Evolutionary conservation across 768 basidiomycete genomes (phyloP).

Genomic region (Rhodotorula paludigena): DNA sequence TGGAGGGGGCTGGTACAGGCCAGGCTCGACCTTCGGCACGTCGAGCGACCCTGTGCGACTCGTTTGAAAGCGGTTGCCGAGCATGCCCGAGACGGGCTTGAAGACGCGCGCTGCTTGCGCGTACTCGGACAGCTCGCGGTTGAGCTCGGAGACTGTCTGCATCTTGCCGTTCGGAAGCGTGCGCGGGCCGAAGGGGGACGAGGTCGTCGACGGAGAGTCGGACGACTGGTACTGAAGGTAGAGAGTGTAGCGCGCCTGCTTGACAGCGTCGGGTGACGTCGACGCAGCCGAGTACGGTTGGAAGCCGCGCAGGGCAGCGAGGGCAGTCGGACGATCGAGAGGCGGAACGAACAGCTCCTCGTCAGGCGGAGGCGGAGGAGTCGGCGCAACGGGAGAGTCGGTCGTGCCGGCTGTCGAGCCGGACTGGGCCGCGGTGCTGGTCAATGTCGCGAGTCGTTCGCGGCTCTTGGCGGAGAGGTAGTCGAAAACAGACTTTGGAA

Average conservation of each 20-base stretch:
- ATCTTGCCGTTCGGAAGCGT: constrained; percentile 52
- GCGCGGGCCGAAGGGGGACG: constrained; percentile 48
- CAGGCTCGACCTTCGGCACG: constrained; percentile 40
- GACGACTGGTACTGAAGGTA: constrained; percentile 72
- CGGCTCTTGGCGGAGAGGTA: constrained; percentile 87
- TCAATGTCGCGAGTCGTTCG: constrained; percentile 61
- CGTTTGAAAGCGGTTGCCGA: constrained; percentile 89
- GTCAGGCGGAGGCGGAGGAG: constrained; percentile 44
- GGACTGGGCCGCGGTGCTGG: constrained; percentile 23
- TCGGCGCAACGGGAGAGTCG: neutral
- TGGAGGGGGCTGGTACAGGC: constrained; percentile 46
- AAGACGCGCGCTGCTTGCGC: constrained; percentile 81
- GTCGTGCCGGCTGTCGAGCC: neutral
- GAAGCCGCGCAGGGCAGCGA: constrained; percentile 81
- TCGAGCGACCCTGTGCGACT: constrained; percentile 54
- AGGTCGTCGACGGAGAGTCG: constrained; percentile 50
- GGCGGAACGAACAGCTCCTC: constrained; percentile 54
- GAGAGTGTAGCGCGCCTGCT: constrained; percentile 76
- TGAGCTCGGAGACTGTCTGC: constrained; percentile 65
- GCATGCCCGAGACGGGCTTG: constrained; percentile 83
- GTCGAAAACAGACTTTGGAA: constrained; percentile 81
- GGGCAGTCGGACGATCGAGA: constrained; percentile 70
- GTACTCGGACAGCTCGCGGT: constrained; percentile 78
- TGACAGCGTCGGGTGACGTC: constrained; percentile 56
- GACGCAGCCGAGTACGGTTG: constrained; percentile 66